These are phyloP conservation scores for Trametes coccinea DNA, from an alignment of 768 basidiomycete species.

Conservation along the genomic window DNA sequence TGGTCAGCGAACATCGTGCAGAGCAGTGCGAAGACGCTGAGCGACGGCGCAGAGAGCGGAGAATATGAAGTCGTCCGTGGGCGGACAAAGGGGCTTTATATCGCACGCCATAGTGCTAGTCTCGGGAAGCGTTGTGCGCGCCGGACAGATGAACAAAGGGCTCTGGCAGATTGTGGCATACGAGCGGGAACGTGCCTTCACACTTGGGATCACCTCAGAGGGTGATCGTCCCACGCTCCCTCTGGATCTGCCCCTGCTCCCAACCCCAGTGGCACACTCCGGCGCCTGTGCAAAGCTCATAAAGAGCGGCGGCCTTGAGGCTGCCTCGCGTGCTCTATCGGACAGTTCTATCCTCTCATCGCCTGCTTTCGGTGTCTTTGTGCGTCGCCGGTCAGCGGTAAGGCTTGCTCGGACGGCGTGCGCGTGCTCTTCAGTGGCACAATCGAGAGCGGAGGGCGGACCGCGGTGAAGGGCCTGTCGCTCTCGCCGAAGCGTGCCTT, in stretches of 20 bases:
- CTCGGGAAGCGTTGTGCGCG: background rate
- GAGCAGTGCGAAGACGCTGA: background rate
- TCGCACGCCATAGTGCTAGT: background rate
- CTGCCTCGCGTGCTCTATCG: background rate
- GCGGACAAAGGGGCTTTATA: background rate
- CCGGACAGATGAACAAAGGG: background rate
- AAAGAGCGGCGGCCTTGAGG: background rate
- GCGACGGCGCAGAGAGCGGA: background rate
- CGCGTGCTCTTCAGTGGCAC: background rate
- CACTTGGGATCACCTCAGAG: background rate
- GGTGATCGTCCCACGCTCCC: background rate
- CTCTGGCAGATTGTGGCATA: background rate
- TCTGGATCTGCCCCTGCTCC: background rate
- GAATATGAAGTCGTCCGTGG: background rate
- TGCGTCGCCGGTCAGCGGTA: background rate
- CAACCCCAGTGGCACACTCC: background rate
- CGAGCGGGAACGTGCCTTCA: background rate
- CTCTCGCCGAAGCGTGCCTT: no score
- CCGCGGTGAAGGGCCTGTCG: no score
- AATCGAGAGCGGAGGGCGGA: background rate
- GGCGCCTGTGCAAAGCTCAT: background rate
- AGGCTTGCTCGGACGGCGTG: background rate
- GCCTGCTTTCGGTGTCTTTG: background rate
- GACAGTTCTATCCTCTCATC: background rate
- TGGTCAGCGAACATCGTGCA: background rate